Base-by-base conservation (phyloP, 441 rosid genomes). In the Populus hybrid region DNA sequence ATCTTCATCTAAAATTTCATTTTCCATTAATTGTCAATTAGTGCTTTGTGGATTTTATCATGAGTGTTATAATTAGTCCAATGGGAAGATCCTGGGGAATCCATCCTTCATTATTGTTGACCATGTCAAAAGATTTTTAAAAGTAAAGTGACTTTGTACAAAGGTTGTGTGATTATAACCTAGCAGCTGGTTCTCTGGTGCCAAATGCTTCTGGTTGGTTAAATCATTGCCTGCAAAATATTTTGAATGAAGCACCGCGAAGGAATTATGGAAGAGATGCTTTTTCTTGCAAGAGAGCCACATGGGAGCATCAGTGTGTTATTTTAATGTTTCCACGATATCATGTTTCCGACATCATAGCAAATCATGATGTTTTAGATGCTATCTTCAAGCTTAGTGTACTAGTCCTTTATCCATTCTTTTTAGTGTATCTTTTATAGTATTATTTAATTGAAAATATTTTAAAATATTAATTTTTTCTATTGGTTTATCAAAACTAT, bases 291-390 rank as follows among this genome's bases (percentile, higher is more conserved):
- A 69, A 79, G 74, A 69, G 71, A 65, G 76, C 70, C 85, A 70
- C 80, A 73, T 75, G 87, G 74, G 70, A 40, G 70, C 57, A 84
- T 72, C 14, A 63, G 73, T 73, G 74, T 74, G n/a, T 57, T 69
- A 63, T 65, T 71, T 67, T 50, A 67, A 65, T 38, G 71, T 10
- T 73, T 26, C 65, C 34, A 10, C 24, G 26, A 50, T n/a, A 71
- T 34, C 75, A 64, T 50, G 78, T 69, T 57, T 73, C 20, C n/a
- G 21, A 24, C 80, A 81, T 79, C 75, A 77, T 80, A 23, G 14
- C 71, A 50, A 50, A 72, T 80, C 79, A 72, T 78, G 46, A 63
- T 75, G 50, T 70, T 75, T 36, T 26, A 63, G 28, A 61, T 61
- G 66, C 66, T 21, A 9, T 61, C 66, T 61, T 9, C 59, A 40